phyloP scores from a whole-genome alignment of 768 basidiomycete genomes.

The Gyrodon lividus region DNA sequence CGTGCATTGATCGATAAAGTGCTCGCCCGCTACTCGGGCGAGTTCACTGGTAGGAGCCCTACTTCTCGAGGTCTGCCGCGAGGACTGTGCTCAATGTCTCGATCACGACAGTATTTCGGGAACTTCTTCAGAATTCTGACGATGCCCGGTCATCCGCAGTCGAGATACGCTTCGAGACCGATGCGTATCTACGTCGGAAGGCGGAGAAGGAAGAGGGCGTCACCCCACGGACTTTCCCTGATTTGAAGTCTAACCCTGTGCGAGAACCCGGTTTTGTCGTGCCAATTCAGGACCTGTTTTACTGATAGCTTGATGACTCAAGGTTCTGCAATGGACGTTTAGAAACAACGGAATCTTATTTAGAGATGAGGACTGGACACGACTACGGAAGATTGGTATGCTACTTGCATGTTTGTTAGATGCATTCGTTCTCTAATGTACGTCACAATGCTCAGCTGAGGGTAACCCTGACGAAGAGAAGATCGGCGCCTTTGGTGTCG shows the following conservation, averaged over 20 bases:
- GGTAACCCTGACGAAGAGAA: conserved; percentile 95
- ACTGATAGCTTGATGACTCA: background rate
- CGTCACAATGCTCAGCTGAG: conserved; percentile 51
- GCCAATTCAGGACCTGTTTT: background rate
- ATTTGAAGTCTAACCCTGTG: conserved; percentile 62
- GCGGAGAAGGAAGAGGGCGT: conserved; percentile 9
- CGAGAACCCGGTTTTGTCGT: conserved; percentile 13
- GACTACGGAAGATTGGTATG: conserved; percentile 85
- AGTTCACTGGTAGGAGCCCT: conserved; percentile 61
- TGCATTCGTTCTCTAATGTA: background rate
- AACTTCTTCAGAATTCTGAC: conserved; percentile 92
- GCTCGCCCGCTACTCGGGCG: conserved; percentile 87
- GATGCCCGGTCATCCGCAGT: conserved; percentile 75
- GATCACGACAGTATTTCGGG: conserved; percentile 53
- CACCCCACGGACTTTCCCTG: conserved; percentile 40
- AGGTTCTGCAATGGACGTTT: conserved; percentile 81
- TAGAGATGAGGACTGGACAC: conserved; percentile 84
- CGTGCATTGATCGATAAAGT: conserved; percentile 95
- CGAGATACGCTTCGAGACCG: conserved; percentile 75
- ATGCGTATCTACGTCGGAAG: conserved; percentile 39
- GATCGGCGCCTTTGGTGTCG: conserved; percentile 91
- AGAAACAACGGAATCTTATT: conserved; percentile 85
- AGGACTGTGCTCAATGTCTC: background rate
- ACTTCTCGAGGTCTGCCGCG: background rate
- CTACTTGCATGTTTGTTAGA: background rate